Conservation (phyloP, 371 early-diverging fungal species). For the Lichtheimia ramosa region DNA sequence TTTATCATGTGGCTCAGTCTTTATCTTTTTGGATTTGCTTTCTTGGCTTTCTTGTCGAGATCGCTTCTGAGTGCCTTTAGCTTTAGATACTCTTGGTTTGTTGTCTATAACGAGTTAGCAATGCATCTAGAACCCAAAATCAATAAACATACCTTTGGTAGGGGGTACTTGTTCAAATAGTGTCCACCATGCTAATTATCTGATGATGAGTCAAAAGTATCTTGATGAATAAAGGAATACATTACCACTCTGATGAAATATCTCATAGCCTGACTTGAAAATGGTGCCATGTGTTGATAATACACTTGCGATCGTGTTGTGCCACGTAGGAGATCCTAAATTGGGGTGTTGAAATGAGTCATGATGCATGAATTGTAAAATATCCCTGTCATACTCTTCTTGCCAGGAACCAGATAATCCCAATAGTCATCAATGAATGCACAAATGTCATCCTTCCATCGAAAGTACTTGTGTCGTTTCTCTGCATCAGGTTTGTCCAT, state of each 20-base stretch:
- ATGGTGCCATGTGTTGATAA: constrained; percentile 75
- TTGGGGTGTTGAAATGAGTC: neutral
- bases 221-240: neutral
- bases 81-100: too few relatives aligned
- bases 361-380: neutral
- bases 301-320: constrained; percentile 78
- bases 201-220: neutral
- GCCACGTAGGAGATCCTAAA: constrained; percentile 67
- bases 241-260: constrained; percentile 47
- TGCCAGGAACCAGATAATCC: constrained; percentile 71
- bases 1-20: neutral
- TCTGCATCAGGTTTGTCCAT: constrained; percentile 36
- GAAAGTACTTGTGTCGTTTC: constrained; percentile 68
- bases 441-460: constrained; percentile 85
- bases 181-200: constrained; percentile 61
- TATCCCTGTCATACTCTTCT: constrained; percentile 49
- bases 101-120: too few relatives aligned
- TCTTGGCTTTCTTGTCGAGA: neutral
- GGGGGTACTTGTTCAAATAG: constrained; percentile 53
- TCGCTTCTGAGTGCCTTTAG: too few relatives aligned
- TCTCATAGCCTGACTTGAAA: constrained; percentile 81
- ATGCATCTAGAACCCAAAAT: neutral
- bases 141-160: constrained; percentile 31
- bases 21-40: neutral
- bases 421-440: constrained; percentile 76